Conservation (phyloP, 2,329 filamentous ascomycete species). For the Colletotrichum magnum region DNA sequence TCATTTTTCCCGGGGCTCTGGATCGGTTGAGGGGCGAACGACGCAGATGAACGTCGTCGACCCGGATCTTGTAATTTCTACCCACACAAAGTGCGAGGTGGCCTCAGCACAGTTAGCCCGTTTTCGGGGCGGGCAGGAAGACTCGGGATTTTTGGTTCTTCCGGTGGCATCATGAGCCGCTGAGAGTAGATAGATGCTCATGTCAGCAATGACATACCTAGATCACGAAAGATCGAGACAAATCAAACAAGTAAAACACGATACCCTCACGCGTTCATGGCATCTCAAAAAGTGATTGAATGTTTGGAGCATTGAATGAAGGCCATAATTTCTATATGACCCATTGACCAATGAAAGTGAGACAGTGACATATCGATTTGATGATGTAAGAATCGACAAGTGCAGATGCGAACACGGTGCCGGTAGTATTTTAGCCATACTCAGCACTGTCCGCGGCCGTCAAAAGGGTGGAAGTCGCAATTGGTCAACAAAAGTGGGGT, state of each 20-base stretch:
- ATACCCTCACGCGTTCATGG: no score
- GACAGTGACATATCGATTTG: constrained; percentile 21
- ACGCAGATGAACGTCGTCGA: not conserved
- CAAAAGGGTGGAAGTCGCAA: no score
- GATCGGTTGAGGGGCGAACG: not conserved
- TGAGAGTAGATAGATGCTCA: constrained; percentile 35
- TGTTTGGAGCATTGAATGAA: not conserved
- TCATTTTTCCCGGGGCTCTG: constrained; percentile 21
- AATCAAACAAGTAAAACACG: constrained; percentile 17
- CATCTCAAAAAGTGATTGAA: not conserved
- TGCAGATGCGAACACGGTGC: constrained; percentile 5
- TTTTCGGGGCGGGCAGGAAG: not conserved
- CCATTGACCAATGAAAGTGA: constrained; percentile 6
- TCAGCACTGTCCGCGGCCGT: not conserved
- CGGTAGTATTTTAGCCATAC: accelerated
- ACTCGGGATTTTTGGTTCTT: constrained; percentile 4
- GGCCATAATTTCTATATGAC: not conserved
- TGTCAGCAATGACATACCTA: constrained; percentile 28
- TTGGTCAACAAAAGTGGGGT: no score
- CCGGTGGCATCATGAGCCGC: not conserved
- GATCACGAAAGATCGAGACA: constrained; percentile 33
- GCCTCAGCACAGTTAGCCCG: not conserved
- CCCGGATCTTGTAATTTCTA: constrained; percentile 18
- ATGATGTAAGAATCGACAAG: no score
- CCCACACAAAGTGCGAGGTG: constrained; percentile 7